Percentiles rank a stretch among this genome's conserved stretches.
phyloP scores from a whole-genome alignment of 352 stramenopile genomes.

The Thraustotheca clavata region DNA sequence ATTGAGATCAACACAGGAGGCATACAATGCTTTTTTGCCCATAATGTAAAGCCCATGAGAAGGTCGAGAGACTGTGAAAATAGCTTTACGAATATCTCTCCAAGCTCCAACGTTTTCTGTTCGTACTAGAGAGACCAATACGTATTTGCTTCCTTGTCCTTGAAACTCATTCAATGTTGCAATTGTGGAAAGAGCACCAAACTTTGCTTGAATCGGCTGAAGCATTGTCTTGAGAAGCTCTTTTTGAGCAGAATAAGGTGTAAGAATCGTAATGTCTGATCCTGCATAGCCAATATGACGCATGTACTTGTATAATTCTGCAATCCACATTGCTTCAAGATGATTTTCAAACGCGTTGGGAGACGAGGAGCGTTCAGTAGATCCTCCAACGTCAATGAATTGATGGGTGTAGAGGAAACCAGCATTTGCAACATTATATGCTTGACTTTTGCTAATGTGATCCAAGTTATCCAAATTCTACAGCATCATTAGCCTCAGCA shows the following conservation, averaged over 20 bases:
- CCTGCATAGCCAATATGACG: constrained; percentile 86
- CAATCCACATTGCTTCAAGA: constrained; percentile 91
- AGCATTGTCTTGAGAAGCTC: constrained; percentile 88
- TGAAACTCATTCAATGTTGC: constrained; percentile 94
- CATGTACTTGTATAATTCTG: constrained; percentile 92
- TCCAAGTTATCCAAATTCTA: constrained; percentile 25
- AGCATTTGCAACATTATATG: constrained; percentile 67
- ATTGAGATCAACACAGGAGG: constrained; percentile 60
- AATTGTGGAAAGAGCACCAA: constrained; percentile 40
- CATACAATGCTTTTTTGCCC: constrained; percentile 60
- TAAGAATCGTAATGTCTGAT: constrained; percentile 90
- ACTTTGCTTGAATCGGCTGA: constrained; percentile 23
- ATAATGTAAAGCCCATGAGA: constrained; percentile 93
- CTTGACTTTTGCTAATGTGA: constrained; percentile 8
- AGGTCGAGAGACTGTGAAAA: constrained; percentile 89
- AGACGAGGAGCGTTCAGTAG: constrained; percentile 57
- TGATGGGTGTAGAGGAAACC: constrained; percentile 87
- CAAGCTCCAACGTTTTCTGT: constrained; percentile 87
- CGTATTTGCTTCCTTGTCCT: constrained; percentile 92
- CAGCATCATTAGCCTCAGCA: constrained; percentile 6
- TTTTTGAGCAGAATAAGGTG: constrained; percentile 94
- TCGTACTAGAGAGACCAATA: constrained; percentile 92
- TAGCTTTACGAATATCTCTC: constrained; percentile 85
- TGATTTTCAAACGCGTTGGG: constrained; percentile 93
- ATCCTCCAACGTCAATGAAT: constrained; percentile 71